Conservation (phyloP, 768 basidiomycete genomes). For the Macrolepiota dolichaula region DNA sequence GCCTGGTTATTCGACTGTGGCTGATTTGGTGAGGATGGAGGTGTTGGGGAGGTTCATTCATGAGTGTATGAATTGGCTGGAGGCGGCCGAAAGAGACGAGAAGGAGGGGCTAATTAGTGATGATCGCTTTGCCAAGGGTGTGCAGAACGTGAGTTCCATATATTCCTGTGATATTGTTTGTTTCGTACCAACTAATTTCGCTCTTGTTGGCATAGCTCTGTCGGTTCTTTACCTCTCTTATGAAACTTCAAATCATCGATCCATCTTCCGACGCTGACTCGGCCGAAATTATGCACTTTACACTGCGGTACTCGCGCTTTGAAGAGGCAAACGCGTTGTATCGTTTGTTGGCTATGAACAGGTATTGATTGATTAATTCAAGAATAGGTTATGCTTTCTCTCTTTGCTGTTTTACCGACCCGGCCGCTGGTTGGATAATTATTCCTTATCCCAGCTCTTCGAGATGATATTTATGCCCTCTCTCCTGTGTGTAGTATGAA, state of each 20-base stretch:
- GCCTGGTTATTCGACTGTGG: constrained; percentile 49
- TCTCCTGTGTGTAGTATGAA: not conserved
- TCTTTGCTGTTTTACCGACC: not conserved
- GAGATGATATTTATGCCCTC: not conserved
- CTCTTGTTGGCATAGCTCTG: constrained; percentile 48
- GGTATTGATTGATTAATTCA: constrained; percentile 24
- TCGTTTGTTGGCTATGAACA: constrained; percentile 51
- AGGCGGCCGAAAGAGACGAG: constrained; percentile 67
- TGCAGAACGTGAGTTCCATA: constrained; percentile 57
- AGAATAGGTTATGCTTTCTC: not conserved
- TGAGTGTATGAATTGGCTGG: constrained; percentile 66
- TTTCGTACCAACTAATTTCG: constrained; percentile 6
- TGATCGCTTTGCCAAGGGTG: constrained; percentile 69
- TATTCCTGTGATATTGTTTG: not conserved
- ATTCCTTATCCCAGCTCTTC: not conserved
- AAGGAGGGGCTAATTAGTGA: constrained; percentile 66
- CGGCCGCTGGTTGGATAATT: not conserved
- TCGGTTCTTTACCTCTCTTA: constrained; percentile 70
- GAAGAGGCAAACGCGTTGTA: constrained; percentile 78
- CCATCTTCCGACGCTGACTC: constrained; percentile 62
- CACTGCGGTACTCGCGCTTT: constrained; percentile 65
- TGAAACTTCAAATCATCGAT: constrained; percentile 66
- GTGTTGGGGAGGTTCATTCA: constrained; percentile 71
- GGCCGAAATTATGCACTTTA: constrained; percentile 77
- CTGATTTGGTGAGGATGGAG: constrained; percentile 60